Percentiles rank a stretch among this genome's conserved stretches.
Evolutionary conservation across 202 grass and related monocot genomes (phyloP).

Genomic region (Setaria viridis): DNA sequence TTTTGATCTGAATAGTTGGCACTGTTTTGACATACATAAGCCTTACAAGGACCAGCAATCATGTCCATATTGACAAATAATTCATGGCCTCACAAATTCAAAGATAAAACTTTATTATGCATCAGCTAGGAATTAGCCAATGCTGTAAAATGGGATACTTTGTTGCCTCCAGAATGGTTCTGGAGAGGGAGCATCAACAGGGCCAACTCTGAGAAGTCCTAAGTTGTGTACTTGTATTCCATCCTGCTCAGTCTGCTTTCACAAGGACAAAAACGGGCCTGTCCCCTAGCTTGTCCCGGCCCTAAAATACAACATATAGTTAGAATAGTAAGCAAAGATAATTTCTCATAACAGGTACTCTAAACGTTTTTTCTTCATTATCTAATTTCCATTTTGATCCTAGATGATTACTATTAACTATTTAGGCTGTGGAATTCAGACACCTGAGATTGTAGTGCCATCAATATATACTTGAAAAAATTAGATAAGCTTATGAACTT

Average conservation of each 20-base stretch:
- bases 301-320: constrained; percentile 58
- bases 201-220: constrained; percentile 34
- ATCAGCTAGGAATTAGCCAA: constrained; percentile 37
- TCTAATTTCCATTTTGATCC: background rate
- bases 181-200: constrained; percentile 4
- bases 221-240: background rate
- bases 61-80: constrained; percentile 42
- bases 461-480: background rate
- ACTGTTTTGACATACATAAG: constrained; percentile 34
- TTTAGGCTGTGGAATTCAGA: constrained; percentile 3
- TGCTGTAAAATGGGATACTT: constrained; percentile 3
- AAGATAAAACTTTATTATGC: constrained; percentile 49
- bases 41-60: constrained; percentile 42
- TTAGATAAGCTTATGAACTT: background rate
- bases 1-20: background rate
- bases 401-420: background rate
- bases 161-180: constrained; percentile 38
- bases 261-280: constrained; percentile 81
- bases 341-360: constrained; percentile 5
- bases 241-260: constrained; percentile 50
- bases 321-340: constrained; percentile 24
- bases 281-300: constrained; percentile 70
- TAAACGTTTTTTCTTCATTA: constrained; percentile 13
- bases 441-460: background rate
- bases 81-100: constrained; percentile 40